Evolutionary conservation across 2,329 filamentous ascomycete species (phyloP), one percentile per base, ranked within the genome.

Genomic region (Reticulascus tulasneorum): DNA sequence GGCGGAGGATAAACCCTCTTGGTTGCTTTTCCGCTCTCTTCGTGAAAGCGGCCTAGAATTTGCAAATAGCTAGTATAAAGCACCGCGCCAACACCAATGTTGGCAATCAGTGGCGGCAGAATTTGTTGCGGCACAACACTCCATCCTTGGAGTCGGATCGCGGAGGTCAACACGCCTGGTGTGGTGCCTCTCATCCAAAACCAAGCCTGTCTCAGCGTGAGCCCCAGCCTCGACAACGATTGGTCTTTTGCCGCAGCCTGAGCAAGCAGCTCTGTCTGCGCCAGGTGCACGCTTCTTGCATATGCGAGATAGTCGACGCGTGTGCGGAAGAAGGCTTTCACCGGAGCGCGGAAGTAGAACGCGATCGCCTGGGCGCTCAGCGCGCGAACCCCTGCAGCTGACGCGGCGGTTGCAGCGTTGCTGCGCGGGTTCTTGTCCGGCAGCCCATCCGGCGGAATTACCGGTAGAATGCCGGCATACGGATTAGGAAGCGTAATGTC

Each of bases 251-350:
- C 58, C 6, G 58, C 59, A 19, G 60, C 62, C 40, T 55, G 55
- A 28, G 58, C 48, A 27, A 69, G 48, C 16, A 55, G 38, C 33
- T 61, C 50, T 2, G 57, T 59, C 39, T 70, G 67, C 23, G 68
- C 63, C 45, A 73, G 60, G 42, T 77, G 72, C 4, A 78, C 54
- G 12, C 58, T 67, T 19, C 76, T 66, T 4, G 75, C 76, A 43
- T 77, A 79, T 2, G 74, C 74, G 13, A 79, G 69, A 48, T 89
- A 95, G 67, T 96, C 90, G 46, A 96, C 88, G 40, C 90, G 72
- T 2, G 86, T 90, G 43, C 87, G 79, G 63, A 96, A 94, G 58
- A 96, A 96, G 12, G 89, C 86, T 63, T 95, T 95, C 35, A 89
- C 85, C 1, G 90, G 90, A 0, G 88, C 87, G 38, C 89, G 75